Evolutionary conservation across 176 grass and related monocot genomes (phyloP).

Genomic region (Cocos nucifera): DNA sequence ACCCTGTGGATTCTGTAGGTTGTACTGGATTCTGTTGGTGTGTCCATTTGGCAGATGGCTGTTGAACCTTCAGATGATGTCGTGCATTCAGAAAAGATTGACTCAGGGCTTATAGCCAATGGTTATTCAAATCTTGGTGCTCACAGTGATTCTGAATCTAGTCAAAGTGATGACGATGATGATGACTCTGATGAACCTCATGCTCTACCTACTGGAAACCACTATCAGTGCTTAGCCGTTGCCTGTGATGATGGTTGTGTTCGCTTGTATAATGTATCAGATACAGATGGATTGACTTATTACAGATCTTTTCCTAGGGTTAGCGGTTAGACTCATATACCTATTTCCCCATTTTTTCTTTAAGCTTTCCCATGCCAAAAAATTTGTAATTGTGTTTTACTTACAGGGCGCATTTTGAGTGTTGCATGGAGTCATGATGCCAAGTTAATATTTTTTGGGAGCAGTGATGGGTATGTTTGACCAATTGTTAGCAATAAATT

Average conservation of each 20-base stretch:
- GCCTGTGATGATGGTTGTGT: constrained; percentile 89
- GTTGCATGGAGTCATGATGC: constrained; percentile 77
- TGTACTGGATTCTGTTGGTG: constrained; percentile 60
- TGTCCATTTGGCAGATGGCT: constrained; percentile 80
- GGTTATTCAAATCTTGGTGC: constrained; percentile 35
- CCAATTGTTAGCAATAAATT: not conserved
- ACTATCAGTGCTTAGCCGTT: constrained; percentile 51
- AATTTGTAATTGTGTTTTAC: not conserved
- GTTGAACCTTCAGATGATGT: constrained; percentile 52
- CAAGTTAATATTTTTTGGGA: constrained; percentile 76
- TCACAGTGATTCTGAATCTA: constrained; percentile 48
- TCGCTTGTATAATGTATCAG: constrained; percentile 61
- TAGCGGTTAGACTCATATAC: constrained; percentile 47
- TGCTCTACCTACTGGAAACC: constrained; percentile 19
- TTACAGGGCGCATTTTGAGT: constrained; percentile 68
- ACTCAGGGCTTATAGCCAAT: constrained; percentile 18
- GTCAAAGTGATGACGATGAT: constrained; percentile 61
- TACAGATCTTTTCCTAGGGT: constrained; percentile 78
- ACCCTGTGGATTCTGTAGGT: constrained; percentile 34
- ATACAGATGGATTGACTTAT: constrained; percentile 63
- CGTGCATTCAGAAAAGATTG: constrained; percentile 20
- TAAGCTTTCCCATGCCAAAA: not conserved
- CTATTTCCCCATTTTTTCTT: constrained; percentile 10
- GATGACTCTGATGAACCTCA: constrained; percentile 25
- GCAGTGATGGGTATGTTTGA: constrained; percentile 76